phyloP scores from a whole-genome alignment of 768 basidiomycete genomes.

The Atractiella rhizophila region DNA sequence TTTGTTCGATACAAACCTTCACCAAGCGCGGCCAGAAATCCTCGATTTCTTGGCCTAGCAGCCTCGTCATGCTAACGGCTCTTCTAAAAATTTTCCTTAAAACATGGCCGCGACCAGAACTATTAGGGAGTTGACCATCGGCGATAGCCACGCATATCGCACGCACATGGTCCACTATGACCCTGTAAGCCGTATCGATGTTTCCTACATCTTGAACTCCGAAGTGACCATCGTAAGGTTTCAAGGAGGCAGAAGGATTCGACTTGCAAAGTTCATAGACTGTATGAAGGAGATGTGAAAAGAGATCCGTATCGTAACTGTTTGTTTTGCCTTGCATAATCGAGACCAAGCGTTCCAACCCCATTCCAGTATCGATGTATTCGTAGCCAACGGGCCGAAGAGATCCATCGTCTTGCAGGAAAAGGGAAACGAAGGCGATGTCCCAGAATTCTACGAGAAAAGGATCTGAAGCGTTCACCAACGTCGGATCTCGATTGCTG shows the following conservation, averaged over 20 bases:
- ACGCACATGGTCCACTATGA: conserved; percentile 86
- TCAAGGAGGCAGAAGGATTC: too few relatives aligned
- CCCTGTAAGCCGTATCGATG: conserved; percentile 90
- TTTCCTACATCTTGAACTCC: conserved; percentile 87
- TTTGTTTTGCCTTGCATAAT: conserved; percentile 69
- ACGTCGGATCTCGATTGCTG: conserved; percentile 79
- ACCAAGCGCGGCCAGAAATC: conserved; percentile 80
- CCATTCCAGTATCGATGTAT: conserved; percentile 98
- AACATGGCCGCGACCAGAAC: conserved; percentile 92
- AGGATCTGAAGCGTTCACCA: conserved; percentile 90
- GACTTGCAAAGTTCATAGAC: conserved; percentile 75
- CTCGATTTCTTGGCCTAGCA: conserved; percentile 57
- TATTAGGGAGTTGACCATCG: conserved; percentile 88
- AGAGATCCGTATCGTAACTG: conserved; percentile 96
- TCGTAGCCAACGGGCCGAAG: conserved; percentile 59
- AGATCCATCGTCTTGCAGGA: conserved; percentile 68
- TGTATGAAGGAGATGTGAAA: conserved; percentile 59
- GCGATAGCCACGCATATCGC: conserved; percentile 86
- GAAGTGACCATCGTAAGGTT: conserved; percentile 69
- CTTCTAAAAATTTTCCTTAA: conserved; percentile 71
- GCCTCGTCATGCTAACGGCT: too few relatives aligned
- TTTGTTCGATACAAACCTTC: conserved; percentile 64
- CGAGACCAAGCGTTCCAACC: conserved; percentile 91
- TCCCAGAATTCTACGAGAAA: conserved; percentile 98
- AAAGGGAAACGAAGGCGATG: conserved; percentile 97